phyloP scores from a whole-genome alignment of 768 basidiomycete genomes.

The Auriscalpium orientale region DNA sequence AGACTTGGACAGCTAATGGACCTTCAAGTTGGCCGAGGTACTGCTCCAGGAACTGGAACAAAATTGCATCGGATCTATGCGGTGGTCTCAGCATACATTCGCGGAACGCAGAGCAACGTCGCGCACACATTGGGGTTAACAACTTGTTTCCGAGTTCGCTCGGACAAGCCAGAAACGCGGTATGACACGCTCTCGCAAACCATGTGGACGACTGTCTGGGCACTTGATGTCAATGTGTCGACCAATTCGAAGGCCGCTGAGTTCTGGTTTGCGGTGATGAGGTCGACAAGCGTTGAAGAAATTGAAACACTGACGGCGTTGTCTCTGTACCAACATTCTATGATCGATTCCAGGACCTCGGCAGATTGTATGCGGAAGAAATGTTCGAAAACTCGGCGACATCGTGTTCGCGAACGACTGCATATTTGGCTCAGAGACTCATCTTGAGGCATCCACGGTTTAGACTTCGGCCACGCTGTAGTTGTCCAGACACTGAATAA shows the following conservation, averaged over 20 bases:
- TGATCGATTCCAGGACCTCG: slow-evolving; percentile 77
- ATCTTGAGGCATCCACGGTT: slow-evolving; percentile 45
- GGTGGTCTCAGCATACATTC: background rate
- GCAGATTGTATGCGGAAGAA: slow-evolving; percentile 73
- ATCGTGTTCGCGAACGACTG: slow-evolving; percentile 56
- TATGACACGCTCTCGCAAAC: slow-evolving; percentile 73
- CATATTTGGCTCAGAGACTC: slow-evolving; percentile 65
- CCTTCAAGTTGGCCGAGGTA: slow-evolving; percentile 82
- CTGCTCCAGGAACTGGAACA: slow-evolving; percentile 86
- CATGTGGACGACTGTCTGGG: slow-evolving; percentile 83
- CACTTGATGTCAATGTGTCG: slow-evolving; percentile 75
- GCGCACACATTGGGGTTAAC: slow-evolving; percentile 64
- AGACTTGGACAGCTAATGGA: slow-evolving; percentile 88
- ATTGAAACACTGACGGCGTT: slow-evolving; percentile 30
- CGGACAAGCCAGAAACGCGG: slow-evolving; percentile 48
- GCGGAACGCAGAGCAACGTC: background rate
- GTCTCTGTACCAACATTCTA: slow-evolving; percentile 75
- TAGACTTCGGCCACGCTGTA: slow-evolving; percentile 41
- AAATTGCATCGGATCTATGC: slow-evolving; percentile 52
- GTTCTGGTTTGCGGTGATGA: background rate
- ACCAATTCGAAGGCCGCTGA: slow-evolving; percentile 70
- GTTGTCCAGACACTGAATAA: slow-evolving; percentile 71
- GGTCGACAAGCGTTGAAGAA: too few species aligned
- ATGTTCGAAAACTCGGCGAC: slow-evolving; percentile 75
- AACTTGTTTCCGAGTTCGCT: slow-evolving; percentile 52